Evolutionary conservation across 257 asterid species (phyloP), one percentile per base, ranked within the genome.

Genomic region (Nicotiana sylvestris): DNA sequence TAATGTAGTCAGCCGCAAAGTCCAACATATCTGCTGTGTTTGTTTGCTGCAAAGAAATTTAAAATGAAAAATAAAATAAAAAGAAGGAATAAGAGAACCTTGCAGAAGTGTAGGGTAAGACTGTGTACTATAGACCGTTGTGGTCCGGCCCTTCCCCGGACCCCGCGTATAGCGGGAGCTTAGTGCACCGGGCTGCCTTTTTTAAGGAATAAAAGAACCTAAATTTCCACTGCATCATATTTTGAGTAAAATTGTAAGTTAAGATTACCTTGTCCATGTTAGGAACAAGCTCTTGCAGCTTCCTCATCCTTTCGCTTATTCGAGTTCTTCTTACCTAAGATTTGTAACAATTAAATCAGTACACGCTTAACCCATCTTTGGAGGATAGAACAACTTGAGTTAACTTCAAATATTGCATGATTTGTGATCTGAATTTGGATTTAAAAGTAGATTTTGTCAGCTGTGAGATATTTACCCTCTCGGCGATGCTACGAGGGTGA

Each of bases 401-500:
- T 11, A n/a, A 10, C 77, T 69, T 16, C 67, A 3, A 61, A 1
- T 7, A 0, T 27, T 27, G 18, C 37, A 2, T 27, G 78, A n/a
- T 9, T 70, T 21, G 1, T 39, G n/a, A 70, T 39, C 32, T 69
- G 18, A 37, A 3, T 35, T 21, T 21, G n/a, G n/a, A 70, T 70
- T 12, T 8, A 72, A 72, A 3, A 72, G 78, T 43, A 46, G 76
- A 60, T 37, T 6, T 62, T 10, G 80, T 17, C 43, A 16, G 80
- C 6, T 35, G 17, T 33, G 55, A 74, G 64, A 58, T 80, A 27
- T 78, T 57, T 90, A 93, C 98, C 94, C 98, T 93, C 87, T 95
- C 98, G 17, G 98, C 98, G 72, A 95, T 95, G 90, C 98, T 95
- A 15, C 98, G 86, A 3, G 98, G 98, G 60, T 95, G 98, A 85